Evolutionary conservation across 306 rosid species (phyloP), one percentile per base, ranked within the genome.

Genomic region (Castanopsis chinensis): DNA sequence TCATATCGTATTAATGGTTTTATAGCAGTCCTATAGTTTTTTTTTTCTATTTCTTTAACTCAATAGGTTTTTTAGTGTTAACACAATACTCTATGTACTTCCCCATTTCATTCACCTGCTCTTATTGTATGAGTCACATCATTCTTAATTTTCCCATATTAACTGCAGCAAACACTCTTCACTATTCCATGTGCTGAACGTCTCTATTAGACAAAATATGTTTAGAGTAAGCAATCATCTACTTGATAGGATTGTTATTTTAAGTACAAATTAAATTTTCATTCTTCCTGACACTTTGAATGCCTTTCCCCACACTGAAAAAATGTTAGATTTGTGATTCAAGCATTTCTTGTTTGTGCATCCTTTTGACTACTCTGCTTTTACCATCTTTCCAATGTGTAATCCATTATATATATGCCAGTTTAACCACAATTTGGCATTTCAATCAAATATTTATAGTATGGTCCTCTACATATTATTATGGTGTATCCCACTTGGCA

Each of bases 301-400:
- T 64, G 70, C 70, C 41, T 64, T 17, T 15, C 41, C 23, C 7
- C 41, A 8, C 70, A 64, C 6, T 35, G 6, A 35, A 30, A 64
- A 21, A 28, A 1, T 41, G 30, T 25, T 63, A 12, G 41, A 28
- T 7, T 23, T 57, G 21, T 20, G 21, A 20, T 57, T 63, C 35
- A 63, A 63, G 69, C 3, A 6, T 25, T 11, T 41, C 45, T 11
- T 41, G 45, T 41, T 8, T 51, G 23, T 28, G 27, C 33, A n/a
- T 81, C 73, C 58, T 57, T 45, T 19, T 75, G 76, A 81, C 67
- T 63, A 17, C 27, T 35, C 41, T 21, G 28, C 23, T 37, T 69
- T 11, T 18, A 5, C 67, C 72, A 70, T 58, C 37, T 71, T 81
- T n/a, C 73, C 59, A 18, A 32, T 23, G 5, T 20, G 55, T 30